Base-by-base conservation (phyloP, 768 basidiomycete genomes). In the Mycena galopus region DNA sequence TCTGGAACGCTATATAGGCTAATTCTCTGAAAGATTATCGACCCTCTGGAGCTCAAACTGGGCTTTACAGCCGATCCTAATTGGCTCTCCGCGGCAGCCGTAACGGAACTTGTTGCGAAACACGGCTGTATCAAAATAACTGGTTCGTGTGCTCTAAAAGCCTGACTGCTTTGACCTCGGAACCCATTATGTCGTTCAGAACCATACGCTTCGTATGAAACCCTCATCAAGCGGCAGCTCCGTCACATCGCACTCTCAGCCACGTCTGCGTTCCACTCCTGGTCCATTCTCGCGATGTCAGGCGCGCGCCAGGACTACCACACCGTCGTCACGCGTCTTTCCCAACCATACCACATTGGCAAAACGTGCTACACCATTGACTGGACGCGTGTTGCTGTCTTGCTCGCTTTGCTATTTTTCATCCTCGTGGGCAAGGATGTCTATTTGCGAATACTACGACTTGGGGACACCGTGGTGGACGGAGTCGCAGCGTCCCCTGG, bases 101-200 rank as follows among this genome's bases (percentile, higher is more conserved):
- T 74, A n/a, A 51, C 59, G 32, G 42, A 58, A 12, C 69, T 67
- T 12, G 17, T 74, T 2, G 50, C n/a, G 21, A 55, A 55, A 21
- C 65, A 67, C 25, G 69, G 69, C 4, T 67, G 53, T 30, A 71
- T 74, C 21, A 74, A 74, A 30, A 3, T 74, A 23, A 67, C 71
- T n/a, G 73, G 73, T 74, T 14, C 9, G 69, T 74, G 8, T 12
- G 14, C 12, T 37, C n/a, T n/a, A n/a, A n/a, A n/a, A n/a, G 11
- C 19, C 33, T 11, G 23, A 16, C 58, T 42, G 12, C 1, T 17
- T 11, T 50, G 3, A 39, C 39, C 17, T n/a, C n/a, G n/a, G 30
- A 14, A 29, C 27, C 27, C 19, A 42, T 17, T 29, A 23, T 14
- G 4, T 25, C n/a, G 17, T 29, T 9, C 53, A 72, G 71, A 72